Conservation (phyloP, 306 rosid species). For the Crotalaria pallida region DNA sequence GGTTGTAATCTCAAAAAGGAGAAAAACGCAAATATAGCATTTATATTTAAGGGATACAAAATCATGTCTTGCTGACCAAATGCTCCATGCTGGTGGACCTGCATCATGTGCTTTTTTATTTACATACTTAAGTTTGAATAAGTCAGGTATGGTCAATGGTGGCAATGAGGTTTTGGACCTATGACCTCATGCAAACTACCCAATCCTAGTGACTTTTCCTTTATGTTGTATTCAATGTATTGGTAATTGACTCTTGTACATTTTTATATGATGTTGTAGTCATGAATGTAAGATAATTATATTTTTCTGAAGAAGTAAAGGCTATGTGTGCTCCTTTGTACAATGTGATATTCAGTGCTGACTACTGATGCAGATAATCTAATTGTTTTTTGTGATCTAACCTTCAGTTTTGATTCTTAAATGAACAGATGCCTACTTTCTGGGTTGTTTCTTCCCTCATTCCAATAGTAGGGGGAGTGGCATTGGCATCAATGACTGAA, state of each 20-base stretch:
- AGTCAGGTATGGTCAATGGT: neutral
- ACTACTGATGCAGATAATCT: neutral
- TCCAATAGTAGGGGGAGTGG: constrained; percentile 95
- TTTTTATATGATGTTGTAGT: neutral
- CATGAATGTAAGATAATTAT: neutral
- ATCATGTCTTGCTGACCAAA: neutral
- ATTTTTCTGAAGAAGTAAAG: neutral
- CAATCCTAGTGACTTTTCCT: too few relatives aligned
- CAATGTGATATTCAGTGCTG: neutral
- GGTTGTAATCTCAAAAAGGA: neutral
- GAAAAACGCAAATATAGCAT: neutral
- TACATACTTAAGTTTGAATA: neutral
- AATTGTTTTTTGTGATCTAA: constrained; percentile 22
- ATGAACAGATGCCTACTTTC: constrained; percentile 59
- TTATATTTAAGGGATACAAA: neutral
- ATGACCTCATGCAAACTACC: too few relatives aligned
- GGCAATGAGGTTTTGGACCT: too few relatives aligned
- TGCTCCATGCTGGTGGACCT: neutral
- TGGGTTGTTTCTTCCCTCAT: constrained; percentile 83
- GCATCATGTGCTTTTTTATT: neutral
- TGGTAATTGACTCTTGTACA: neutral
- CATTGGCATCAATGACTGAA: constrained; percentile 80
- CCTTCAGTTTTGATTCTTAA: constrained; percentile 28
- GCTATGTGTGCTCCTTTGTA: neutral
- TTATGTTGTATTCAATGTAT: too few relatives aligned